Percentiles rank a stretch among this genome's conserved stretches.
phyloP scores from a whole-genome alignment of 192 early-diverging fungal genomes.

The Coemansia aciculifera region DNA sequence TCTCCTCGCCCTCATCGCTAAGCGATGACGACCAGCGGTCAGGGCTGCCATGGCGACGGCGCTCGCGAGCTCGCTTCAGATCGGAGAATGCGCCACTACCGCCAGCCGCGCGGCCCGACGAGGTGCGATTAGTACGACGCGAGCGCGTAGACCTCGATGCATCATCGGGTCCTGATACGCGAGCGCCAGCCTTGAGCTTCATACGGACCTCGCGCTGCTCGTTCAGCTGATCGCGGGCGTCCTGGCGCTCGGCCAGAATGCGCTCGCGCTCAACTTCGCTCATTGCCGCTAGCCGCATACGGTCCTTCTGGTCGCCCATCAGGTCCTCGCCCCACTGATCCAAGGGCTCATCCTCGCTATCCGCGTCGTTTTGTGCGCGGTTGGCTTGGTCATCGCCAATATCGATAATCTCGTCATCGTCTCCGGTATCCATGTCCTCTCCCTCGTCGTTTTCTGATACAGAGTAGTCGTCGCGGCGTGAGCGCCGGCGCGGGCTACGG shows the following conservation, averaged over 20 bases:
- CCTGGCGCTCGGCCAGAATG: conserved; percentile 74
- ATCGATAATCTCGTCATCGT: conserved; percentile 49
- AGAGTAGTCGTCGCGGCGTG: conserved; percentile 33
- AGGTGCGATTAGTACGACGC: conserved; percentile 10
- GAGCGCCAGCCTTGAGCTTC: conserved; percentile 37
- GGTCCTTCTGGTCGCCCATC: conserved; percentile 72
- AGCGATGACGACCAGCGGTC: conserved; percentile 34
- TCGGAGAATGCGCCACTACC: conserved; percentile 47
- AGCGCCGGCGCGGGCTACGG: conserved; percentile 22
- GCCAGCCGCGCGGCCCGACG: neutral
- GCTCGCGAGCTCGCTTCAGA: conserved; percentile 60
- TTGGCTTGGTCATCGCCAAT: conserved; percentile 42
- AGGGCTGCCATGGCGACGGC: conserved; percentile 20
- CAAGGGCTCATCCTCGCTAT: conserved; percentile 61
- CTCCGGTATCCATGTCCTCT: conserved; percentile 36
- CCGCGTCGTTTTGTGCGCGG: conserved; percentile 2
- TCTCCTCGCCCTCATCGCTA: conserved; percentile 36
- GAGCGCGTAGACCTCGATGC: conserved; percentile 11
- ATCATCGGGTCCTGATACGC: conserved; percentile 11
- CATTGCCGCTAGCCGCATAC: conserved; percentile 58
- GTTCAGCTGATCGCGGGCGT: conserved; percentile 54
- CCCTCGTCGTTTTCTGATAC: conserved; percentile 35
- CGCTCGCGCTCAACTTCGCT: conserved; percentile 74
- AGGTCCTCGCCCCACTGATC: conserved; percentile 74
- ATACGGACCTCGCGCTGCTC: conserved; percentile 47